Evolutionary conservation across 2,329 filamentous ascomycete genomes (phyloP).

Genomic region (Hymenoscyphus scutula): DNA sequence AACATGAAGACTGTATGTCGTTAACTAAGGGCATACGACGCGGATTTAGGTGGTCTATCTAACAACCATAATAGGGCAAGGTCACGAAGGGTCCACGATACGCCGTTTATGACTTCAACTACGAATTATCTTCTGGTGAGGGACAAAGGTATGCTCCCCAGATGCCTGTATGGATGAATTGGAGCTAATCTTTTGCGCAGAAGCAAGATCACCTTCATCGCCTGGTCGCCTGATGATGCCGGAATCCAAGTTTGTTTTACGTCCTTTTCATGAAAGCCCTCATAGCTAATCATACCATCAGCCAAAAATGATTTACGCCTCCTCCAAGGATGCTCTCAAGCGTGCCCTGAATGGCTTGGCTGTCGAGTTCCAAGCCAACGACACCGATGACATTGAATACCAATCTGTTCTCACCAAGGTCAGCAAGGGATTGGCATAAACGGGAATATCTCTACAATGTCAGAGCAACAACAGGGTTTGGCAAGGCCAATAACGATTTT

Average conservation of each 20-base stretch:
- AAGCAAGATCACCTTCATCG: slow-evolving; percentile 77
- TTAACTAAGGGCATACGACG: neutral
- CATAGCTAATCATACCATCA: slow-evolving; percentile 37
- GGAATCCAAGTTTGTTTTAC: slow-evolving; percentile 63
- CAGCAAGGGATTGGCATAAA: slow-evolving; percentile 55
- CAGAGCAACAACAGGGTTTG: neutral
- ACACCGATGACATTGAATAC: slow-evolving; percentile 77
- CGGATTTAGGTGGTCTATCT: slow-evolving; percentile 4
- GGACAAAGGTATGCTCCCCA: slow-evolving; percentile 58
- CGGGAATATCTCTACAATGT: neutral
- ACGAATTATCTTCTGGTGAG: slow-evolving; percentile 68
- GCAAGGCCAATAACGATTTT: slow-evolving; percentile 6
- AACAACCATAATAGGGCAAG: slow-evolving; percentile 46
- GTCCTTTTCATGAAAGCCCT: neutral
- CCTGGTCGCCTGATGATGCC: slow-evolving; percentile 81
- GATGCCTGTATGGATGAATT: slow-evolving; percentile 21
- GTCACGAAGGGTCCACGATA: slow-evolving; percentile 72
- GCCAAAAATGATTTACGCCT: slow-evolving; percentile 89
- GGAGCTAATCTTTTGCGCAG: slow-evolving; percentile 40
- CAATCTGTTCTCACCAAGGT: slow-evolving; percentile 65
- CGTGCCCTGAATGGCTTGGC: slow-evolving; percentile 73
- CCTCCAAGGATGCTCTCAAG: slow-evolving; percentile 84
- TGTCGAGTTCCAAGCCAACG: slow-evolving; percentile 79
- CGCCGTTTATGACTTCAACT: slow-evolving; percentile 83
- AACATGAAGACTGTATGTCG: slow-evolving; percentile 57